Evolutionary conservation across 2,329 filamentous ascomycete genomes (phyloP).

Genomic region (Colletotrichum cuscutae): DNA sequence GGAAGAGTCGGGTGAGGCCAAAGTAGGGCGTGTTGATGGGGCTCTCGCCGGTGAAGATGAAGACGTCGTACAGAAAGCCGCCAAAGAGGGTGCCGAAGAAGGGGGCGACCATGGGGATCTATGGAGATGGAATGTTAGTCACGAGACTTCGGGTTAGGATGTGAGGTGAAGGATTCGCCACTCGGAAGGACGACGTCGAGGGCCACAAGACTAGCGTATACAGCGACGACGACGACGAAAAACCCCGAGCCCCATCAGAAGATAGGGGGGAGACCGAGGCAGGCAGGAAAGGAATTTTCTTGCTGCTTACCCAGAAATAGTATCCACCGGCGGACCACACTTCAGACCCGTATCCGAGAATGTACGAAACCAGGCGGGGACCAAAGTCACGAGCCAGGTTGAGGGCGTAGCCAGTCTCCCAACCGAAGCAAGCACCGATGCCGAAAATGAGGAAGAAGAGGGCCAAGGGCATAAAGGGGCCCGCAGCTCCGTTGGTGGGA

Average conservation of each 20-base stretch:
- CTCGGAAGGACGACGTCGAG: neutral
- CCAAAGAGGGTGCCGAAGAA: slow-evolving; percentile 73
- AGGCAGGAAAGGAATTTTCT: neutral
- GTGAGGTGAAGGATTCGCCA: neutral
- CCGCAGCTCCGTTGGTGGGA: slow-evolving; percentile 64
- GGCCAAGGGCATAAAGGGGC: slow-evolving; percentile 66
- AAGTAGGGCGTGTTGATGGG: slow-evolving; percentile 76
- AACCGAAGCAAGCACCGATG: slow-evolving; percentile 78
- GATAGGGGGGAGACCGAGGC: neutral
- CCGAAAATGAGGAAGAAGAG: slow-evolving; percentile 81
- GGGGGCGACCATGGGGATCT: slow-evolving; percentile 79
- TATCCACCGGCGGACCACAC: slow-evolving; percentile 76
- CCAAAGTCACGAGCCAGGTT: slow-evolving; percentile 80
- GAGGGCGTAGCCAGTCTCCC: slow-evolving; percentile 81
- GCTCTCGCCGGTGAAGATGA: slow-evolving; percentile 76
- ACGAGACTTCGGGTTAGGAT: neutral
- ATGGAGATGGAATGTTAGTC: slow-evolving; percentile 14
- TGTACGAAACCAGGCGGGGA: slow-evolving; percentile 72
- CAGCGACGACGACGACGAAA: neutral
- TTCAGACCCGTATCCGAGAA: slow-evolving; percentile 73
- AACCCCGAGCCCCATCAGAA: neutral
- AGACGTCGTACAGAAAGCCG: slow-evolving; percentile 73
- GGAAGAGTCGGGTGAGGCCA: slow-evolving; percentile 65
- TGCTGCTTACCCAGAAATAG: slow-evolving; percentile 74
- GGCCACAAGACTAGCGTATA: too few relatives aligned